Percentiles rank a stretch among this genome's conserved stretches.
phyloP scores from a whole-genome alignment of 2,329 filamentous ascomycete genomes.

The Diaporthe longicolla region DNA sequence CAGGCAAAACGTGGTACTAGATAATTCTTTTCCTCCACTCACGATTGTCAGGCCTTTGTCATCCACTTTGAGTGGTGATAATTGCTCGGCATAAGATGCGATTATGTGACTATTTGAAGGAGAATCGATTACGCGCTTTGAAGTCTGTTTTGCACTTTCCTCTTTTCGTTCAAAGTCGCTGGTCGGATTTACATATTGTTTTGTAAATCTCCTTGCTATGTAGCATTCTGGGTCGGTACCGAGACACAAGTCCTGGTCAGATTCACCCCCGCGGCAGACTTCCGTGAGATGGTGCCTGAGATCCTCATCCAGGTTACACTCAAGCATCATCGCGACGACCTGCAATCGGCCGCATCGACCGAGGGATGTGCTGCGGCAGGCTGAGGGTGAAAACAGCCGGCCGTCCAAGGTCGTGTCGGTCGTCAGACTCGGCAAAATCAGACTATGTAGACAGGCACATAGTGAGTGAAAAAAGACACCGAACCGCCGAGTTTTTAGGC shows the following conservation, averaged over 20 bases:
- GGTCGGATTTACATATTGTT: background rate
- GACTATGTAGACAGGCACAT: background rate
- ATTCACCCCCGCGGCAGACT: background rate
- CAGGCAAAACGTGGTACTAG: conserved; percentile 25
- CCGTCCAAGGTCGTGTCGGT: conserved; percentile 21
- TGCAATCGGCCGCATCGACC: background rate
- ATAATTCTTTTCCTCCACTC: conserved; percentile 19
- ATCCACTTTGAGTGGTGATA: conserved; percentile 4
- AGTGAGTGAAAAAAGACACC: background rate
- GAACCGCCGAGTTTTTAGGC: conserved; percentile 14
- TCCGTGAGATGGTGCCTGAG: conserved; percentile 31
- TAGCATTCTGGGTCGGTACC: background rate
- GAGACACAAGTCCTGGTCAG: background rate
- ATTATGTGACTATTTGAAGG: background rate
- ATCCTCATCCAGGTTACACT: conserved; percentile 5
- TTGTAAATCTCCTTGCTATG: conserved; percentile 1
- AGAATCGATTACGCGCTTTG: background rate
- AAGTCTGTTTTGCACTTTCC: background rate
- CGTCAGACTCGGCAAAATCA: conserved; percentile 17
- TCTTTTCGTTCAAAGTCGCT: background rate
- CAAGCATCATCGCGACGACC: background rate
- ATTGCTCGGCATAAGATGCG: conserved; percentile 3
- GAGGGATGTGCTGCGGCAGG: conserved; percentile 5
- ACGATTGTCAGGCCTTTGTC: conserved; percentile 10
- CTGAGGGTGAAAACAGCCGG: conserved; percentile 2